These are phyloP conservation scores for Pythium aristosporum DNA, from an alignment of 352 stramenopile genomes.

Conservation along the genomic window DNA sequence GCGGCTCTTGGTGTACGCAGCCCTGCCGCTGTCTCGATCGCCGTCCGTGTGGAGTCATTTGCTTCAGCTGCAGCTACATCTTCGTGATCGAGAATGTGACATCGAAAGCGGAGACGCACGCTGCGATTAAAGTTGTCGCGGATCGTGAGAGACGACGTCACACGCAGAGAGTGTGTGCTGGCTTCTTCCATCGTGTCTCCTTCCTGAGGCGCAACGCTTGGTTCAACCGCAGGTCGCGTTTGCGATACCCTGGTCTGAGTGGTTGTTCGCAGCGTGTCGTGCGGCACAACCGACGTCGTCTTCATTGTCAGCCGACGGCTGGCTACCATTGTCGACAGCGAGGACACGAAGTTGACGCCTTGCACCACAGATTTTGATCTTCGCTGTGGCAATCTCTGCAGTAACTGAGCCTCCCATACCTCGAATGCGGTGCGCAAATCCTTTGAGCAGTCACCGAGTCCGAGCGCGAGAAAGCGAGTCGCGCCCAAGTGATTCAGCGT, in stretches of 20 bases:
- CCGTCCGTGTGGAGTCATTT: background rate
- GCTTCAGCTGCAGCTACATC: background rate
- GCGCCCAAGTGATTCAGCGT: conserved; percentile 82
- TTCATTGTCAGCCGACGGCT: too few relatives aligned
- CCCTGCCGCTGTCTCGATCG: background rate
- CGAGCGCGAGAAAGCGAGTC: conserved; percentile 59
- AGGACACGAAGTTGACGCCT: too few relatives aligned
- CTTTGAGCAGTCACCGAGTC: conserved; percentile 92
- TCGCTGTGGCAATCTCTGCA: too few relatives aligned
- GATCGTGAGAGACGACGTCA: too few relatives aligned
- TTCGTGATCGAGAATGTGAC: background rate
- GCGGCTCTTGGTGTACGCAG: conserved; percentile 17
- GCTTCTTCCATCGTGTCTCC: background rate
- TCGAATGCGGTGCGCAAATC: conserved; percentile 49
- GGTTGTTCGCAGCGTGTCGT: background rate
- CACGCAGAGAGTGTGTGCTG: too few relatives aligned
- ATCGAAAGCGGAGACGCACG: background rate
- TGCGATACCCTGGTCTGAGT: background rate
- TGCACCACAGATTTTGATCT: too few relatives aligned
- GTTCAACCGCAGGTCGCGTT: conserved; percentile 6
- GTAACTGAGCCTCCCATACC: too few relatives aligned
- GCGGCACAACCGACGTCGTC: background rate
- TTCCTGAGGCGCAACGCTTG: background rate
- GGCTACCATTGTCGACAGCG: too few relatives aligned
- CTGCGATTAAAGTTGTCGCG: too few relatives aligned